Evolutionary conservation across 495 filamentous ascomycete genomes (phyloP).

Genomic region (Extremus antarcticus): DNA sequence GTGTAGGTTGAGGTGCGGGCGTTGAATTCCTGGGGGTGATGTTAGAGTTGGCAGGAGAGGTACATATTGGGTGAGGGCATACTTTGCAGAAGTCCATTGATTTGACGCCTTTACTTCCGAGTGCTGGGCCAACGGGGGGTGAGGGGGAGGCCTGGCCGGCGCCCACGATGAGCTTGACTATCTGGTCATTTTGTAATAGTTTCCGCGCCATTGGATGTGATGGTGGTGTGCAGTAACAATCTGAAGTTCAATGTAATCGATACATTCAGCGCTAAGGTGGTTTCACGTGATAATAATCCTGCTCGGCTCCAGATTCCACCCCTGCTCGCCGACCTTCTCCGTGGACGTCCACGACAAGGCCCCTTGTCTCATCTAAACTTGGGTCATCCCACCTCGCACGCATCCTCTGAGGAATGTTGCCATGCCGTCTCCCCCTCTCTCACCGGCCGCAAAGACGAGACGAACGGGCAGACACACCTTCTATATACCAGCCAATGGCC

Average conservation of each 20-base stretch:
- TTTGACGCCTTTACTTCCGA: slow-evolving; percentile 97
- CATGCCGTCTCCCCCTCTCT: too few species aligned
- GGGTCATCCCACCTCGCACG: not conserved
- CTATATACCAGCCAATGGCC: too few species aligned
- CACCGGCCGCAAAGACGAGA: too few species aligned
- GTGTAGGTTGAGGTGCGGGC: slow-evolving; percentile 80
- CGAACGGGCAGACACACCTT: not conserved
- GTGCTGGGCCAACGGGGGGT: slow-evolving; percentile 93
- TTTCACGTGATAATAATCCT: too few species aligned
- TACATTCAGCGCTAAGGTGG: too few species aligned
- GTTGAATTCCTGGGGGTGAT: slow-evolving; percentile 93
- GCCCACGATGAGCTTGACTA: slow-evolving; percentile 96
- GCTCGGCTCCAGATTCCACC: too few species aligned
- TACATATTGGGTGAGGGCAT: slow-evolving; percentile 19
- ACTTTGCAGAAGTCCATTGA: slow-evolving; percentile 99
- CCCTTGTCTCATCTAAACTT: not conserved
- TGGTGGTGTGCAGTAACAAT: too few species aligned
- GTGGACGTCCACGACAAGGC: not conserved
- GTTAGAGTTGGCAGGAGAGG: too few species aligned
- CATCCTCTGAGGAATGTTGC: not conserved
- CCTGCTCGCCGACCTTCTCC: not conserved
- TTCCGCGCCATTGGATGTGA: slow-evolving; percentile 59
- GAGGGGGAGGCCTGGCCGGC: slow-evolving; percentile 93
- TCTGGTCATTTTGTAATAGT: slow-evolving; percentile 60
- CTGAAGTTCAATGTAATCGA: too few species aligned